Base-by-base conservation (phyloP, 805 yeast genomes). In the Wickerhamiella hasegawae region DNA sequence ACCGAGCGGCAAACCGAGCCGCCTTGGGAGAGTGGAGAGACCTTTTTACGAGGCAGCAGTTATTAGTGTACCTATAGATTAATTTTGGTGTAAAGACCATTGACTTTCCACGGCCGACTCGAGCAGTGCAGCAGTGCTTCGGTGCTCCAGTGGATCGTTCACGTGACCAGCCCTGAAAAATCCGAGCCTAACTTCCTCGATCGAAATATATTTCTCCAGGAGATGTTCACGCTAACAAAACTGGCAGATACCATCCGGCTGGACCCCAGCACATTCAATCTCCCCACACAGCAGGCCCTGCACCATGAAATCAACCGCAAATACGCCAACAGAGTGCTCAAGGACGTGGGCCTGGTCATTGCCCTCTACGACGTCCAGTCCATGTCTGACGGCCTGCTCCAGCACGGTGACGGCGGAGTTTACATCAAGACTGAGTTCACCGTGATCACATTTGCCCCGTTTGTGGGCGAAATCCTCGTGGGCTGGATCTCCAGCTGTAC, bases 401-500 rank as follows among this genome's bases (percentile, higher is more conserved):
- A 74, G 47, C 94, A 94, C 1, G 97, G 98, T 6, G 97, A 90
- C 57, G 97, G 98, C 6, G 83, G 85, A 1, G 67, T 83, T 4
- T 85, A 66, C 47, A 73, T 82, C 28, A 78, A 76, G 35, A 46
- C 77, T 15, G 68, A 63, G 37, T 81, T 84, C 51, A 60, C 96
- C 34, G 64, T 78, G 32, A 62, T 85, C 8, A 76, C 87, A 2
- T 90, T 90, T 67, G 79, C 85, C 44, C 98, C 98, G 1, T 87
- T 87, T 55, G 75, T 82, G 1, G 98, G 98, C 8, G 98, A 90
- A 53, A 71, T 87, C 5, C 55, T 90, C 18, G 76, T 84, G 0
- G 98, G 98, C 1, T 83, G 93, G 87, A 82, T 90, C 23, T 74
- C 83, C 28, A 80, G 83, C 45, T 81, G 94, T 59, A 69, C 84